Evolutionary conservation across 2,329 filamentous ascomycete species (phyloP), one percentile per base, ranked within the genome.

Genomic region (Aspergillus vadensis): DNA sequence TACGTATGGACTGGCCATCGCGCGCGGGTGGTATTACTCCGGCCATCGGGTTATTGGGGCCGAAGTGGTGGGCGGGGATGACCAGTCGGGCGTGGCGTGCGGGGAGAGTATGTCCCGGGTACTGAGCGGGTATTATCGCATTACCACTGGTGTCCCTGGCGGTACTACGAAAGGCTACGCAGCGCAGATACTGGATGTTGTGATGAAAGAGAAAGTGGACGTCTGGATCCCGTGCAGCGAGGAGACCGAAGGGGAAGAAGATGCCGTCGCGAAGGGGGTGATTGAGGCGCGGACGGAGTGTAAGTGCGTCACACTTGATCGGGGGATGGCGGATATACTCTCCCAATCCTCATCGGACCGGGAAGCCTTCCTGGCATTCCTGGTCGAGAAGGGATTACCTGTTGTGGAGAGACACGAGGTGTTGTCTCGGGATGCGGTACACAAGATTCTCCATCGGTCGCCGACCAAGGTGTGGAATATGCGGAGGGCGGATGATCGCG

Each of bases 221-320:
- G 74, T 92, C 3, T 93, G 90, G 89, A 85, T 92, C 3, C 87
- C 86, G 19, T 91, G 89, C 67, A 91, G 89, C 0, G 87, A 86
- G n/a, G 86, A 89, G 8, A 36, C 12, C 1, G 32, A 36, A 6
- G 81, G 83, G 1, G 85, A 84, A 0, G 86, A 90, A 67, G 90
- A 92, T 70, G 89, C 86, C 0, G 74, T 83, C 38, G 88, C 87
- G 1, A 87, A 86, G 63, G 83, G 89, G 59, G 76, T 81, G 2
- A 76, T 91, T 17, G 85, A 90, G 65, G 75, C 77, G 14, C 77
- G 81, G 36, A 88, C 86, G 0, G 65, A 65, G 1, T 90, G 88
- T 69, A 84, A 79, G 63, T 87, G 84, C 3, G 80, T 92, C 2
- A 88, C 91, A 60, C 86, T 90, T 66, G 81, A 85, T 30, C 74